phyloP scores from a whole-genome alignment of 495 filamentous ascomycete species.

The Aspergillus funiculosus region DNA sequence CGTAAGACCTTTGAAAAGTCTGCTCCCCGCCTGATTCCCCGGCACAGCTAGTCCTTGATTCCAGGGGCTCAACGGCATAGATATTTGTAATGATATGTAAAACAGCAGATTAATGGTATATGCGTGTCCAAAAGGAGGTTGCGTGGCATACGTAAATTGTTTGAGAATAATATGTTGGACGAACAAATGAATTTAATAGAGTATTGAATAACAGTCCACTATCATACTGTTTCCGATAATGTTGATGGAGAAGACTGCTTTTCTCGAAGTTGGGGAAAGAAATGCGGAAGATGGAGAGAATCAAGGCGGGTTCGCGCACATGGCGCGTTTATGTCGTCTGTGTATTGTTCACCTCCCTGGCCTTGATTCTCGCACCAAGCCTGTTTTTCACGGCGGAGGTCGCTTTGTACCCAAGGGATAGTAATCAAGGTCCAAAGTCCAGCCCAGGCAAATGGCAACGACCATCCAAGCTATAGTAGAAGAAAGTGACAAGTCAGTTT shows the following conservation, averaged over 20 bases:
- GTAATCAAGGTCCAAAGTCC: constrained; percentile 62
- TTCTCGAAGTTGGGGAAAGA: constrained; percentile 32
- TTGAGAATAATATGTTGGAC: neutral
- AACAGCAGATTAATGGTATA: no score
- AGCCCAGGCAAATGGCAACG: constrained; percentile 63
- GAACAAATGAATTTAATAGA: neutral
- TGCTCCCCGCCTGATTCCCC: no score
- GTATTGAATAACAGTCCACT: neutral
- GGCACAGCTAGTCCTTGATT: no score
- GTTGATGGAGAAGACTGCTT: constrained; percentile 27
- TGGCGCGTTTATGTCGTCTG: constrained; percentile 37
- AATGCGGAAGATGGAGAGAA: constrained; percentile 32
- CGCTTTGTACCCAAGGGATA: constrained; percentile 59
- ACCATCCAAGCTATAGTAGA: constrained; percentile 51
- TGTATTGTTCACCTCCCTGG: constrained; percentile 36
- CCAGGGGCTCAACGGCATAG: no score
- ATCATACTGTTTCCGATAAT: constrained; percentile 8
- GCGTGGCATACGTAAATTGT: no score
- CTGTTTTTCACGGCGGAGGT: constrained; percentile 56
- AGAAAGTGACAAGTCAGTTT: neutral
- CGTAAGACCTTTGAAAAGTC: no score
- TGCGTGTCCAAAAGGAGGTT: neutral
- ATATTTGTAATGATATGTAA: no score
- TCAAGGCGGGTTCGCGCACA: constrained; percentile 38
- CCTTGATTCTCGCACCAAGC: constrained; percentile 47